Evolutionary conservation across 106 monocot genomes (phyloP), one percentile per base, ranked within the genome.

Genomic region (Ottelia alismoides): DNA sequence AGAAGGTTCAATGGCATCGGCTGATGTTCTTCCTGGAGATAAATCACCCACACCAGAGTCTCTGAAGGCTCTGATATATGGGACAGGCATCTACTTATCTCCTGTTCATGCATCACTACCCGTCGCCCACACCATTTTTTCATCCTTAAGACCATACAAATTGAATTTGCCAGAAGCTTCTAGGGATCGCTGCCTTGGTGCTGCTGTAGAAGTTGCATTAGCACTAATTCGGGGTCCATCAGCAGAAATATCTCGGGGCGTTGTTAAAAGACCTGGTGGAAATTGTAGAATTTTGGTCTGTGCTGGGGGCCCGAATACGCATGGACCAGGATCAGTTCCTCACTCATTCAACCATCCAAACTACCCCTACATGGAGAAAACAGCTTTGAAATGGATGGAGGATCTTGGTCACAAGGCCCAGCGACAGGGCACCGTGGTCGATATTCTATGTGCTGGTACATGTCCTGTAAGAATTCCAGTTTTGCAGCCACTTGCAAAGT

Each of bases 361-460:
- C 49, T 98, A 98, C 70, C 82, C 90, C n/a, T 98, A 90, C 65
- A 74, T 98, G 74, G 98, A 98, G 68, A 98, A 80, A 60, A 73
- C 74, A 56, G 81, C 85, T 25, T 70, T 86, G 20, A 98, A 90
- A 53, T 90, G 79, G 81, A 98, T 98, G 98, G 85, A 98, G 28
- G 46, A 80, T 75, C 64, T 98, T 49, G 98, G 98, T 62, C 76
- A 85, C 32, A 63, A 77, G 62, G 82, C 85, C 45, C 74, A 70
- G 20, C 52, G 74, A 4, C 65, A 85, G 67, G 77, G 76, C 22
- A 79, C 76, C n/a, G 66, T 90, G 51, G 74, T 90, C 24, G 98
- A 98, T 66, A 64, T 98, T 53, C 70, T 98, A 29, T 98, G 85
- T 73, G 81, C 90, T 44, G 98, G 98, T 46, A 82, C 73, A 52